Conservation (phyloP, 495 filamentous ascomycete genomes). For the Immersiella caudata region DNA sequence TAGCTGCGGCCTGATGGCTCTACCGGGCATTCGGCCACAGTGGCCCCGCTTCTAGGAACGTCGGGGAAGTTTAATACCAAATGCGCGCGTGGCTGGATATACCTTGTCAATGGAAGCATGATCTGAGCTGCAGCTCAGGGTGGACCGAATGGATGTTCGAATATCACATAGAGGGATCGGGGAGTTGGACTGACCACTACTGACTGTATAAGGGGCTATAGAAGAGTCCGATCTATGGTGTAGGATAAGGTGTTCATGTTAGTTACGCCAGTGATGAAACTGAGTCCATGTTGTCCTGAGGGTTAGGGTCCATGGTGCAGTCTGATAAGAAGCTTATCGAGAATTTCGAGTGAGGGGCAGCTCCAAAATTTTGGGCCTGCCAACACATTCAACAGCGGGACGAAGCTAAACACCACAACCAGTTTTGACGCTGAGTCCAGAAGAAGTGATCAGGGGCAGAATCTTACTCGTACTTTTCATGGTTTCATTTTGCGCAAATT, state of each 20-base stretch:
- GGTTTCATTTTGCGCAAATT: background rate
- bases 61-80: background rate
- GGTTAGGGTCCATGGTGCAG: background rate
- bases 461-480: background rate
- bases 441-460: background rate
- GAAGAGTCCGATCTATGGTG: slow-evolving; percentile 2
- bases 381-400: background rate
- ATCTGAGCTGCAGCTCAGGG: background rate
- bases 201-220: background rate
- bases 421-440: background rate
- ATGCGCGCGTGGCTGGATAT: background rate
- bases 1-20: background rate
- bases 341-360: slow-evolving; percentile 20
- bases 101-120: background rate
- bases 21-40: background rate
- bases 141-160: slow-evolving; percentile 1
- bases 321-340: slow-evolving; percentile 17
- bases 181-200: background rate
- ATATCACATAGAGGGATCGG: background rate
- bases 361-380: slow-evolving; percentile 14
- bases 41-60: background rate
- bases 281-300: background rate
- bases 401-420: background rate
- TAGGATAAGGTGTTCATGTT: slow-evolving; percentile 10
- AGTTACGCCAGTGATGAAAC: background rate